These are phyloP conservation scores for Saccharomyces hybrid DNA, from an alignment of 1,139 yeast species.

Conservation along the genomic window DNA sequence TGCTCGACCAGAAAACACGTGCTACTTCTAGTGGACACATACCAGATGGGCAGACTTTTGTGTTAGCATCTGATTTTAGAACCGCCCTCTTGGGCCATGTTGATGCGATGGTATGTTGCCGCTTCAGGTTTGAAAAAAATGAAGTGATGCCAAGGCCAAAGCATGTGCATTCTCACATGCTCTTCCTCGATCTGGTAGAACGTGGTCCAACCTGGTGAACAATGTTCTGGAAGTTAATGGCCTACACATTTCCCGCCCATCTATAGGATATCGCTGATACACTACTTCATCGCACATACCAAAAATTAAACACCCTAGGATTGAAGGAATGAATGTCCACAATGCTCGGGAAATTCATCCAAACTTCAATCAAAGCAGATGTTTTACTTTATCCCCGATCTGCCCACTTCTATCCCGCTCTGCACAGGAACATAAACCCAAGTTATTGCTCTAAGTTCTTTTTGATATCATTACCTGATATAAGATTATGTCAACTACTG, in stretches of 20 bases:
- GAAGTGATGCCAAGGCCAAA: background rate
- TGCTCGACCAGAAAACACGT: background rate
- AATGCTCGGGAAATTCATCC: background rate
- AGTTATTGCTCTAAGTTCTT: background rate
- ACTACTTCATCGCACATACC: background rate
- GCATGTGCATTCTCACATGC: background rate
- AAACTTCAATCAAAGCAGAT: background rate
- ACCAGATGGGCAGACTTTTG: background rate
- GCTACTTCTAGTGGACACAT: background rate
- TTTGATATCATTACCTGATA: background rate
- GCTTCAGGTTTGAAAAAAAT: background rate
- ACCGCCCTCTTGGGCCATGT: background rate
- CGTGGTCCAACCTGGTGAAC: background rate
- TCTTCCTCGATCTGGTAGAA: background rate
- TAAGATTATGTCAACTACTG: background rate
- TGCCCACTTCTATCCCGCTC: background rate
- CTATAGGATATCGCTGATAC: background rate
- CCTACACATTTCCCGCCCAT: background rate
- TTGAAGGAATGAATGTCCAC: background rate
- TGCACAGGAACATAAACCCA: background rate
- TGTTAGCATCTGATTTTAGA: background rate
- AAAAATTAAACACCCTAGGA: background rate
- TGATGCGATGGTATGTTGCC: background rate
- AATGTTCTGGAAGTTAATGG: background rate
- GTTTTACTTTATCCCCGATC: background rate